Conservation (phyloP, 768 basidiomycete genomes). For the Mrakia blollopis region DNA sequence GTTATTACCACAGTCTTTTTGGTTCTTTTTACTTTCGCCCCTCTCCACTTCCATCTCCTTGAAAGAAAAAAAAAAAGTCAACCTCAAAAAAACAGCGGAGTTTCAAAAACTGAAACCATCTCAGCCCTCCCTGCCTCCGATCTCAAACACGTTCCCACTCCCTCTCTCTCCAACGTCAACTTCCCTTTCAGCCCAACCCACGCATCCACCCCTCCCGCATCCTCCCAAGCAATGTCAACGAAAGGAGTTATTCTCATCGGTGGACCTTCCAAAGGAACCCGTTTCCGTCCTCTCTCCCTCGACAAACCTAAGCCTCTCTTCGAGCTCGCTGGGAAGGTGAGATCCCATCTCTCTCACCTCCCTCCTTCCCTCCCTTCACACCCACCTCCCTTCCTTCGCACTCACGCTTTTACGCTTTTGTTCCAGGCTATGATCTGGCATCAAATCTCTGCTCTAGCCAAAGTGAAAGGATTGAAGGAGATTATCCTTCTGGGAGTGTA, state of each 20-base stretch:
- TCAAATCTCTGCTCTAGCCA: constrained; percentile 46
- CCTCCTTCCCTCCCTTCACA: not conserved
- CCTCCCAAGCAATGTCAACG: not conserved
- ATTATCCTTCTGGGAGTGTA: constrained; percentile 33
- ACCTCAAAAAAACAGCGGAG: too few species aligned
- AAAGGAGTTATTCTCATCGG: constrained; percentile 31
- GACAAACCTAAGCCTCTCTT: constrained; percentile 48
- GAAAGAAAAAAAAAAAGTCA: not conserved
- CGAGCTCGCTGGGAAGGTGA: constrained; percentile 47
- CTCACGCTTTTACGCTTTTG: too few species aligned
- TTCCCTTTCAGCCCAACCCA: not conserved
- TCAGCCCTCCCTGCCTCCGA: not conserved
- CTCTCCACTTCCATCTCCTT: too few species aligned
- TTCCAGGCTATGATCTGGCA: constrained; percentile 48
- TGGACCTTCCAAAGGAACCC: constrained; percentile 28
- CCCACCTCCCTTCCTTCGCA: not conserved
- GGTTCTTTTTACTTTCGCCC: too few species aligned
- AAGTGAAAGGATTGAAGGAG: constrained; percentile 32
- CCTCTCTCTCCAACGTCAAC: not conserved
- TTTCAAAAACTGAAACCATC: too few species aligned
- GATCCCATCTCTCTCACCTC: constrained; percentile 4
- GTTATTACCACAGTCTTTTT: not conserved
- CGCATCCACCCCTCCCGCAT: not conserved
- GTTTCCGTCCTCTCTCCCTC: constrained; percentile 32
- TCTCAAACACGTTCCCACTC: not conserved